A percentile compares a stretch with the other conserved stretches of the same genome.
Conservation (phyloP, 768 basidiomycete species). For the Termitomyces titanicus region DNA sequence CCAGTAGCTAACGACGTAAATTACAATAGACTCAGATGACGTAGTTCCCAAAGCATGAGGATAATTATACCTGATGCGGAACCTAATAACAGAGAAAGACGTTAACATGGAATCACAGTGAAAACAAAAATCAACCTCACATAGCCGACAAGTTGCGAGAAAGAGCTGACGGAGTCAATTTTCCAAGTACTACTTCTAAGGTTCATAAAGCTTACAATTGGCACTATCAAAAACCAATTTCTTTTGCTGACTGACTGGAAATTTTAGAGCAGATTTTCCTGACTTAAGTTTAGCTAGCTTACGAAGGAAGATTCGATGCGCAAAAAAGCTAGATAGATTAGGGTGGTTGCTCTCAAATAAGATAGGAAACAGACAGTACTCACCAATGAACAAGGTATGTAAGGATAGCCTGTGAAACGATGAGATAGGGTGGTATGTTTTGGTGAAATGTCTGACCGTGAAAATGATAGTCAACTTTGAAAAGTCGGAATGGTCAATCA, state of each 20-base stretch:
- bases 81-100: constrained; percentile 1
- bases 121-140: constrained; percentile 8
- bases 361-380: background rate
- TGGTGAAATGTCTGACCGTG: constrained; percentile 9
- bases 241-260: constrained; percentile 20
- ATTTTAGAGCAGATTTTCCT: background rate
- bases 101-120: background rate
- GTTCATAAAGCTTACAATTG: constrained; percentile 19
- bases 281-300: background rate
- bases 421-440: background rate
- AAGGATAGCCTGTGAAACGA: constrained; percentile 18
- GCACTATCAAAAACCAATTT: constrained; percentile 19
- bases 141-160: constrained; percentile 21
- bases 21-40: background rate
- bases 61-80: constrained; percentile 11
- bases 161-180: constrained; percentile 12
- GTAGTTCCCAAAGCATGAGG: background rate
- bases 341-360: no score
- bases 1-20: constrained; percentile 14
- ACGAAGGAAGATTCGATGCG: constrained; percentile 23
- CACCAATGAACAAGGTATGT: constrained; percentile 27
- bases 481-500: background rate
- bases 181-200: background rate
- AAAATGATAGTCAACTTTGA: constrained; percentile 17
- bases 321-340: constrained; percentile 19